These are phyloP conservation scores for Phytophthora podocarpi DNA, from an alignment of 352 stramenopile species.

Conservation along the genomic window DNA sequence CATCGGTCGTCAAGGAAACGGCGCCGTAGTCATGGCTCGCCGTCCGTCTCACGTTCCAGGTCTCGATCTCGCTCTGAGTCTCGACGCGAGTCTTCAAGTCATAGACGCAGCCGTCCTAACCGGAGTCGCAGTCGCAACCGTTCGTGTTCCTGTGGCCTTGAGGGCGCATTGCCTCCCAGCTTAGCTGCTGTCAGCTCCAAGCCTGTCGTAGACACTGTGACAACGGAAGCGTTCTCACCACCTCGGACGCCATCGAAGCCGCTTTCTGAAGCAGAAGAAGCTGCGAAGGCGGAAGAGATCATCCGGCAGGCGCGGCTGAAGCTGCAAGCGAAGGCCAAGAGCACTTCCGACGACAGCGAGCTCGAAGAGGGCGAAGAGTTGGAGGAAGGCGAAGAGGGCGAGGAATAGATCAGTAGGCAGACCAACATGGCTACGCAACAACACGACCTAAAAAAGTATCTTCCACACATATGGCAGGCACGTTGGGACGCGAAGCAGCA, in stretches of 20 bases:
- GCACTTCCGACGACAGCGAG: constrained; percentile 40
- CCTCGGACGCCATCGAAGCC: constrained; percentile 17
- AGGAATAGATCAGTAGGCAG: constrained; percentile 29
- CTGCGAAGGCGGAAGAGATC: constrained; percentile 63
- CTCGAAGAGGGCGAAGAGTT: constrained; percentile 69
- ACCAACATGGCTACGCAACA: constrained; percentile 7
- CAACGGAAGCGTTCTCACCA: constrained; percentile 16
- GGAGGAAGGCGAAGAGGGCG: constrained; percentile 41
- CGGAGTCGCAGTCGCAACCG: constrained; percentile 36
- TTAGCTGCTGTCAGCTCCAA: constrained; percentile 19
- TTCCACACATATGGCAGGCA: background rate
- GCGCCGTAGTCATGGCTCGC: constrained; percentile 25
- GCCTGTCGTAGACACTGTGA: constrained; percentile 1
- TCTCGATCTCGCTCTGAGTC: constrained; percentile 43
- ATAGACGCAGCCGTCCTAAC: constrained; percentile 15
- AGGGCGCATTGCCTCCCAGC: constrained; percentile 23
- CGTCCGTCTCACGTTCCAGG: constrained; percentile 44
- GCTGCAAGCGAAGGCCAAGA: constrained; percentile 49
- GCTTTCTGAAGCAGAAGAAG: constrained; percentile 54
- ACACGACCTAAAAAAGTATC: constrained; percentile 13
- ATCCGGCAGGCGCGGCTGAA: constrained; percentile 72
- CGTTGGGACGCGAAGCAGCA: constrained; percentile 10
- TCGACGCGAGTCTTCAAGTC: constrained; percentile 19
- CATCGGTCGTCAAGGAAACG: constrained; percentile 34
- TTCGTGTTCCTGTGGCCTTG: constrained; percentile 27